Base-by-base conservation (phyloP, 225 moss, liverwort and hornwort species). In the Marchantia paleacea region DNA sequence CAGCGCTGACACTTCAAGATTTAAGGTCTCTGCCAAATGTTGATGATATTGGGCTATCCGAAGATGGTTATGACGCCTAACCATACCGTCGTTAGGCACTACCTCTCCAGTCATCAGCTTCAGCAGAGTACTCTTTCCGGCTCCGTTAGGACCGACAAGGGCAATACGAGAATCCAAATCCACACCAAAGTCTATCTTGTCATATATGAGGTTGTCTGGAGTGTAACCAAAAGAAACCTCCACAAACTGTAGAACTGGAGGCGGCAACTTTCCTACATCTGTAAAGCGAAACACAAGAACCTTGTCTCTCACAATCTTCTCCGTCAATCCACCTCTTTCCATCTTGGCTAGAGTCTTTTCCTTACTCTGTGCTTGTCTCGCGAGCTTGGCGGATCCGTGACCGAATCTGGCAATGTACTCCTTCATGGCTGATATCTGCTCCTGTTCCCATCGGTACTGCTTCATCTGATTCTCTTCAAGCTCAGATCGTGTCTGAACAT, bases 391-490 rank as follows among this genome's bases (percentile, higher is more conserved):
- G 70, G 95, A 95, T 10, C 95, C 95, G 24, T 95, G 95, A 30
- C 95, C 95, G 28, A 95, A 95, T 76, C 95, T 85, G 3, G 95
- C 95, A 52, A 95, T 95, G 79, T 95, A 95, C 52, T 95, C 95
- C 82, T 95, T 95, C 95, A 95, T 95, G 0, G 84, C 93, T 2
- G 95, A 86, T 54, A 95, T 95, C 80, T 95, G 95, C 71, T 95
- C 95, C 85, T 95, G 95, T 85, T 95, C 95, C 95, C 95, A 95
- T 13, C 93, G 85, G 24, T 95, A 95, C 63, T 95, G 95, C 84
- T 95, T 95, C 95, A 95, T 95, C 79, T 95, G 95, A 81, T 95
- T 95, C 75, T 95, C 95, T 80, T 95, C 95, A 62, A 95, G 78
- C 88, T 95, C 95, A 3, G 89, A 53, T 0, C 95, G 90, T 11